These are phyloP conservation scores for Xylariaceae sp. DNA, from an alignment of 2,329 filamentous ascomycete genomes.

Conservation along the genomic window DNA sequence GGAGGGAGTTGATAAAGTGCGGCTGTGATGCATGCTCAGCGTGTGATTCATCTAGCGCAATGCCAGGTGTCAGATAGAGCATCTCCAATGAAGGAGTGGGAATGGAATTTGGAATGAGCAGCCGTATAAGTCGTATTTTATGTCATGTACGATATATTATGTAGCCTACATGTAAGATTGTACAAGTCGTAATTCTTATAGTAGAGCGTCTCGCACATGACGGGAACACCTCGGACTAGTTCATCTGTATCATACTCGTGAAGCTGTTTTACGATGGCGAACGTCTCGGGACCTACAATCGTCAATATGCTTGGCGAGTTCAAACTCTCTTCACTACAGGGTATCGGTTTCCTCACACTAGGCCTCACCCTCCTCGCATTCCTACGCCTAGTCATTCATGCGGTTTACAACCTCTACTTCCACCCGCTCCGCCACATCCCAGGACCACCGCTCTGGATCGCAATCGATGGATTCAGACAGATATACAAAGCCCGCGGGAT, in stretches of 20 bases:
- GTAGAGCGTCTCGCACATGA: neutral
- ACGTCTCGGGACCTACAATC: constrained; percentile 6
- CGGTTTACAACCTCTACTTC: constrained; percentile 29
- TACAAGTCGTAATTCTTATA: neutral
- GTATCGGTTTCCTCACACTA: constrained; percentile 7
- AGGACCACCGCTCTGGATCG: constrained; percentile 26
- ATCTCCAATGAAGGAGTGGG: too few species aligned
- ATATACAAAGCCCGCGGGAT: constrained; percentile 16
- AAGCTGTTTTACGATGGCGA: constrained; percentile 8
- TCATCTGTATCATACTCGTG: neutral
- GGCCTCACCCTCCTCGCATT: constrained; percentile 8
- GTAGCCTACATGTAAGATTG: neutral
- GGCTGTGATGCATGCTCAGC: too few species aligned
- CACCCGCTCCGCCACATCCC: constrained; percentile 28
- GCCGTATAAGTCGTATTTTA: too few species aligned
- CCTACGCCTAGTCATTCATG: constrained; percentile 8
- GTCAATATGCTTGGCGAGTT: constrained; percentile 6
- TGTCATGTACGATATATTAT: too few species aligned
- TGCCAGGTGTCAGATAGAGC: too few species aligned
- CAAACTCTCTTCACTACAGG: constrained; percentile 13
- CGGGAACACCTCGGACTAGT: neutral
- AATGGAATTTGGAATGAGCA: too few species aligned
- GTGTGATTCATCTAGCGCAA: too few species aligned
- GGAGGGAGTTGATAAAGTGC: too few species aligned
- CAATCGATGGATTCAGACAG: constrained; percentile 18